Base-by-base conservation (phyloP, 345 rosid species). In the Sapria himalayana region DNA sequence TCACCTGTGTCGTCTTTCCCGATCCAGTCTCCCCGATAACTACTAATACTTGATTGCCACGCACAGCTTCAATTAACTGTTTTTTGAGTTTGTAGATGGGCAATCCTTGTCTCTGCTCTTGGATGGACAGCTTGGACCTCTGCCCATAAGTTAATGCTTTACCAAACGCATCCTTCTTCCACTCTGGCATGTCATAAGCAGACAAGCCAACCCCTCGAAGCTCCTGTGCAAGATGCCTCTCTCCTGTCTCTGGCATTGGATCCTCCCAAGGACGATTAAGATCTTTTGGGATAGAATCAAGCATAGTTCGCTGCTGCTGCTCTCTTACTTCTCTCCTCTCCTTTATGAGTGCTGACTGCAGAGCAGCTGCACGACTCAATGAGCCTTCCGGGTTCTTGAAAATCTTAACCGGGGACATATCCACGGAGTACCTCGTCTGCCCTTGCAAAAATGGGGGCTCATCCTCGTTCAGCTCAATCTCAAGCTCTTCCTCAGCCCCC, bases 241-340 rank as follows among this genome's bases (percentile, higher is more conserved):
- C 94, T 24, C 92, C 92, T 18, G 63, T 75, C 73, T 81, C 89
- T 0, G 92, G 92, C 81, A 75, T 78, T 42, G 92, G 92, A 31
- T 78, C 94, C 67, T 81, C 94, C 97, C 94, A 86, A 12, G 89
- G 86, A 49, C 85, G 89, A 73, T 86, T 86, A 51, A 86, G 76
- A 81, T 86, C 97, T 66, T 86, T 81, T 1, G 92, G 94, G 22
- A 86, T 81, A 2, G 76, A 78, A 60, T 86, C 94, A 46, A 86
- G 81, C 92, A 81, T 76, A 5, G 85, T 76, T 51, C 89, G 66
- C 52, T 76, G 92, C 60, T 78, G 89, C 51, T 86, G 82, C 41
- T 76, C 94, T 51, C 74, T 48, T 20, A 81, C 71, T 52, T 86
- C 89, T 62, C 80, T 70, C 37, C 85, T 56, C 46, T 81, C 94